Conservation (phyloP, 306 rosid species). For the Styphnolobium japonicum region DNA sequence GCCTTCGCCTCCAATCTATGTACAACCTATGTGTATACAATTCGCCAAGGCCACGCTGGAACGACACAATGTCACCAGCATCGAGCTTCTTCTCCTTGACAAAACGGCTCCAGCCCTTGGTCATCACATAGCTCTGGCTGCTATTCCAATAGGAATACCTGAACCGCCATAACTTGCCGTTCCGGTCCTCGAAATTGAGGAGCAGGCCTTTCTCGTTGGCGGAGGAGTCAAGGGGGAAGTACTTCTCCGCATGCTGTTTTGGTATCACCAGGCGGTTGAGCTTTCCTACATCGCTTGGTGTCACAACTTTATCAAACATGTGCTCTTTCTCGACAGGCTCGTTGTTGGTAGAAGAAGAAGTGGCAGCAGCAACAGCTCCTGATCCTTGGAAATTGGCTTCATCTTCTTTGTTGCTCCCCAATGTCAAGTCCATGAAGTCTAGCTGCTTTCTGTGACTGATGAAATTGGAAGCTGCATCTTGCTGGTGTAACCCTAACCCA, state of each 20-base stretch:
- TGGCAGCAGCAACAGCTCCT: not conserved
- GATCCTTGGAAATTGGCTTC: not conserved
- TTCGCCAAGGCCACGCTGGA: constrained; percentile 67
- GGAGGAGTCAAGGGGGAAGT: constrained; percentile 70
- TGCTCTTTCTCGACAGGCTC: constrained; percentile 55
- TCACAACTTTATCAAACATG: constrained; percentile 85
- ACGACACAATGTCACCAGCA: constrained; percentile 80
- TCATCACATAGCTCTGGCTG: constrained; percentile 93
- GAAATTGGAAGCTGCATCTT: constrained; percentile 26
- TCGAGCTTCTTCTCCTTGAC: constrained; percentile 86
- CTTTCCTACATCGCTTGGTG: constrained; percentile 90
- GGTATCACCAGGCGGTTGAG: constrained; percentile 84
- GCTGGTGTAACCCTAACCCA: constrained; percentile 46
- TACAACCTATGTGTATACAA: constrained; percentile 44
- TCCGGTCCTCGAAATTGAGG: constrained; percentile 63
- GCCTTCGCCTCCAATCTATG: constrained; percentile 70
- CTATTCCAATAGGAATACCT: constrained; percentile 89
- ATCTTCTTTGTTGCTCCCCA: constrained; percentile 17
- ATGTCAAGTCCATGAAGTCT: constrained; percentile 42
- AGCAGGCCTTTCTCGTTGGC: constrained; percentile 77
- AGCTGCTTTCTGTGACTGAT: not conserved
- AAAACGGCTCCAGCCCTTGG: constrained; percentile 92
- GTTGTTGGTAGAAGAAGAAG: not conserved
- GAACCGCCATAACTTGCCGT: constrained; percentile 75
- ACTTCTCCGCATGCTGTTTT: constrained; percentile 76